Percentiles rank a stretch among this genome's conserved stretches.
Conservation (phyloP, 139 green algal species). For the Mesotaenium endlicherianum region DNA sequence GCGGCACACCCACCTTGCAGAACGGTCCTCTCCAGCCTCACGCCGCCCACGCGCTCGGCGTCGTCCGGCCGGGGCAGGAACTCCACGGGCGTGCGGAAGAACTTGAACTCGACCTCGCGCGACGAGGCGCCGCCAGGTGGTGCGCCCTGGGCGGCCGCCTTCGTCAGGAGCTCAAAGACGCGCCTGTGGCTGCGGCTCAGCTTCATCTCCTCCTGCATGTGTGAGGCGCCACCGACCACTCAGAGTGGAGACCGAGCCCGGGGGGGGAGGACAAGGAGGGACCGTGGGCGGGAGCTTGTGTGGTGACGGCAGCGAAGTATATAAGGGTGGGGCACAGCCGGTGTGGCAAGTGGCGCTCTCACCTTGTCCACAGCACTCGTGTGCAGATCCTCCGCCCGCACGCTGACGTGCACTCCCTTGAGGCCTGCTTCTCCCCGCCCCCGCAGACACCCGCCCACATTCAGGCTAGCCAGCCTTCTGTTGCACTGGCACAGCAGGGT, state of each 20-base stretch:
- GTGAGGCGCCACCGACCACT: too few species aligned
- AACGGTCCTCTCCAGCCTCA: conserved; percentile 31
- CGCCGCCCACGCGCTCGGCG: neutral
- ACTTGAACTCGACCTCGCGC: conserved; percentile 28
- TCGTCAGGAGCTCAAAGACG: conserved; percentile 46
- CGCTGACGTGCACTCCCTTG: neutral
- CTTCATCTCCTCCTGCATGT: conserved; percentile 34
- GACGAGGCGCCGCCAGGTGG: neutral
- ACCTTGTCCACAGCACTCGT: conserved; percentile 16
- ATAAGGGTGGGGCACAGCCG: too few species aligned
- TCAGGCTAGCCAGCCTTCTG: too few species aligned
- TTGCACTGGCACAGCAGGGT: too few species aligned
- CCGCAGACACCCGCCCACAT: too few species aligned
- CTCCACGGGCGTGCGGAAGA: conserved; percentile 35
- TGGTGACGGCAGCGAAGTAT: too few species aligned
- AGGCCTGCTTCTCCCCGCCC: neutral
- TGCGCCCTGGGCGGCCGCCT: conserved; percentile 7
- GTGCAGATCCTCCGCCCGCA: conserved; percentile 23
- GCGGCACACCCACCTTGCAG: conserved; percentile 27
- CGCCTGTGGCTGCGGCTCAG: conserved; percentile 27
- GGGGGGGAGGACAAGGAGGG: neutral
- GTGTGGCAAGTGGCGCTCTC: too few species aligned
- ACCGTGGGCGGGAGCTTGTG: too few species aligned
- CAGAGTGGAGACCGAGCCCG: neutral
- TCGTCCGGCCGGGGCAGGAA: neutral